Evolutionary conservation across 768 basidiomycete genomes (phyloP).

Genomic region (Udeniomyces megalosporus): DNA sequence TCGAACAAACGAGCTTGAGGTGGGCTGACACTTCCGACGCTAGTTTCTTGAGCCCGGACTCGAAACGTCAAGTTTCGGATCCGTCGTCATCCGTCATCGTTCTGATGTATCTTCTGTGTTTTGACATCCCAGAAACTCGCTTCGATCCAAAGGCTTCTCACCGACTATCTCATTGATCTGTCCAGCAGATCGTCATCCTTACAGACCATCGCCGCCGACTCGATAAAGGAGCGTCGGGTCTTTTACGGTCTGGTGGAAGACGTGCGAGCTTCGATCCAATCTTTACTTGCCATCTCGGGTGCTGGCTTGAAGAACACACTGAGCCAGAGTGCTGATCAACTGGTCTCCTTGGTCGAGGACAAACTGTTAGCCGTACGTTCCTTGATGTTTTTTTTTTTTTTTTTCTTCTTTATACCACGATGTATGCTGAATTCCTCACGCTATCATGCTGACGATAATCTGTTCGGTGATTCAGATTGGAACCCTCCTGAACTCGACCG

Average conservation of each 20-base stretch:
- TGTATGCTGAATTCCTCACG: no score
- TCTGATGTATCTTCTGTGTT: neutral
- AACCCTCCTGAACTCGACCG: no score
- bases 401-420: no score
- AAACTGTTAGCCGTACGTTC: neutral
- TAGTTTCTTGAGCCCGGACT: no score
- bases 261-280: neutral
- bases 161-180: neutral
- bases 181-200: neutral
- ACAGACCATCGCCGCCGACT: neutral
- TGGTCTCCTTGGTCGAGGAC: neutral
- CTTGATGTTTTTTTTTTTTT: no score
- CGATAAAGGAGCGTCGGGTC: neutral
- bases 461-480: no score
- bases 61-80: neutral
- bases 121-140: neutral
- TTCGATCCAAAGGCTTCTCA: neutral
- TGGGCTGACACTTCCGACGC: no score
- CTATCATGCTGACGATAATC: no score
- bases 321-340: neutral
- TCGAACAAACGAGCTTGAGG: no score
- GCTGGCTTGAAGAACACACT: neutral
- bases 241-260: neutral
- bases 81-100: neutral
- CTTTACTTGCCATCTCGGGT: neutral